phyloP scores from a whole-genome alignment of 345 rosid species.

The Viola odorata region DNA sequence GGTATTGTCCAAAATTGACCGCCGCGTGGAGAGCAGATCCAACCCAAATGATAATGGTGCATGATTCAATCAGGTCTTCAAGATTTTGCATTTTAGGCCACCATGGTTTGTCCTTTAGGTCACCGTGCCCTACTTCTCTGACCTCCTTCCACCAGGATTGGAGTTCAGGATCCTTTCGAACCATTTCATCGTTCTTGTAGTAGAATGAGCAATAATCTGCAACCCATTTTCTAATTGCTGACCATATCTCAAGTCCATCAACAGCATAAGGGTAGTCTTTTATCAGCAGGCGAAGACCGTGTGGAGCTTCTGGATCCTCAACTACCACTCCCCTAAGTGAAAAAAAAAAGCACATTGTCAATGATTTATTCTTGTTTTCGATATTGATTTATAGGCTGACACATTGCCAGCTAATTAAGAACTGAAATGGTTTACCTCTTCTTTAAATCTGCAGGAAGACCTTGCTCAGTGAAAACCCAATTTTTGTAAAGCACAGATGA shows the following conservation, averaged over 20 bases:
- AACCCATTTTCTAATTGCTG: conserved; percentile 34
- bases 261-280: conserved; percentile 37
- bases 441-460: conserved; percentile 31
- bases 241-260: conserved; percentile 41
- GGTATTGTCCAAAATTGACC: conserved; percentile 34
- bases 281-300: conserved; percentile 26
- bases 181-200: conserved; percentile 20
- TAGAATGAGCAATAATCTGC: conserved; percentile 32
- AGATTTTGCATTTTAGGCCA: conserved; percentile 33
- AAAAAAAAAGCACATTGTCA: not conserved
- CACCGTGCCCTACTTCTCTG: conserved; percentile 28
- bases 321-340: conserved; percentile 33
- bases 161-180: conserved; percentile 24
- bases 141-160: conserved; percentile 42
- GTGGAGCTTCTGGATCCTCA: conserved; percentile 17
- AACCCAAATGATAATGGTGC: conserved; percentile 32
- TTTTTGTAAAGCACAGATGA: conserved; percentile 27
- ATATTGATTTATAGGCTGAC: not conserved
- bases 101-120: conserved; percentile 30
- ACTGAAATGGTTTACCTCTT: conserved; percentile 18
- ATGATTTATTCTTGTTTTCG: not conserved
- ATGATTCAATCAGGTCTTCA: conserved; percentile 23
- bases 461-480: conserved; percentile 37
- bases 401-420: not conserved
- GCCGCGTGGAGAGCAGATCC: conserved; percentile 39